Percentiles rank a stretch among this genome's conserved stretches.
Evolutionary conservation across 306 rosid genomes (phyloP).

Genomic region (Acacia acuminata): DNA sequence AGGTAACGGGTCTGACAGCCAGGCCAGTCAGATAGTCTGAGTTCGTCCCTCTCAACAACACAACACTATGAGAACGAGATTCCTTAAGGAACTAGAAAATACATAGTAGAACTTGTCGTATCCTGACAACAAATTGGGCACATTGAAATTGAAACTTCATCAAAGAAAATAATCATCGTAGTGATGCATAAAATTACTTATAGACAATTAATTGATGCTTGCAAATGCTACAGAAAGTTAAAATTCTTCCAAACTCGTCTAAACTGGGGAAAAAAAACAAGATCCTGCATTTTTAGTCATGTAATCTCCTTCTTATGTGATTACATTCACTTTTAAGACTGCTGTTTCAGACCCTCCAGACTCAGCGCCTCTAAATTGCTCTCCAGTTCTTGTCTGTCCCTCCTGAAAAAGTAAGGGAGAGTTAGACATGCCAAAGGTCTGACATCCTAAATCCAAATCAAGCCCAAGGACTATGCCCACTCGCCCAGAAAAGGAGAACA

Average conservation of each 20-base stretch:
- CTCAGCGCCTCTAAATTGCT: conserved; percentile 47
- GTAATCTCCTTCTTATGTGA: conserved; percentile 12
- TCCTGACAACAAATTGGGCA: not conserved
- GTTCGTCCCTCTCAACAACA: not conserved
- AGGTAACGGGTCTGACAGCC: not conserved
- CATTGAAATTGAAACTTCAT: not conserved
- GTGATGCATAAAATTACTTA: not conserved
- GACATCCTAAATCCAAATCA: conserved; percentile 4
- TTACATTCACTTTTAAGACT: conserved; percentile 55
- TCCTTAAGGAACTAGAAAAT: not conserved
- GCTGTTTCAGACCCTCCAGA: conserved; percentile 52
- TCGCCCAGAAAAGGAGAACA: not conserved
- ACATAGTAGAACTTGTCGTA: not conserved
- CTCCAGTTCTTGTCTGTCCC: conserved; percentile 54
- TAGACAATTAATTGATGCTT: not conserved
- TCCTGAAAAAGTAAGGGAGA: conserved; percentile 36
- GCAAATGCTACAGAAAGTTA: not conserved
- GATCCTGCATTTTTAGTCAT: conserved; percentile 2
- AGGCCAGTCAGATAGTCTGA: not conserved
- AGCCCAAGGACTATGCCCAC: not conserved
- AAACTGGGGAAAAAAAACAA: not conserved
- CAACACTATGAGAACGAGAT: not conserved
- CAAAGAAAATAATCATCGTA: not conserved
- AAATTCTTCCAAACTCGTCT: not conserved
- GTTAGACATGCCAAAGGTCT: not conserved